A percentile compares a stretch with the other conserved stretches of the same genome.
Evolutionary conservation across 139 green algal species (phyloP).

Genomic region (Mesostigma viride): DNA sequence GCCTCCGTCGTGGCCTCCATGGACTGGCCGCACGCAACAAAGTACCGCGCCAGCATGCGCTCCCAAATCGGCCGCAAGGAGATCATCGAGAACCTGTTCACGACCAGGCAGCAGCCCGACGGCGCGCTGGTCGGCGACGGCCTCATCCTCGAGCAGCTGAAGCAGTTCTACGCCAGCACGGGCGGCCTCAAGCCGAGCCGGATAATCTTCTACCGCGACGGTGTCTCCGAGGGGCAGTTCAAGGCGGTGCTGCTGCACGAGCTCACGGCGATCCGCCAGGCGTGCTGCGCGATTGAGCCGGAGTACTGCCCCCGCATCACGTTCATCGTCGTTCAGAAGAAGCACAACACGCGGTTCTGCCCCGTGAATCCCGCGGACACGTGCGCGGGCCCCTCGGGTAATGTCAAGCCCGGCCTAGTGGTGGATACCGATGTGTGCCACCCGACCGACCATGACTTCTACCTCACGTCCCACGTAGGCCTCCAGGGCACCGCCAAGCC

Average conservation of each 20-base stretch:
- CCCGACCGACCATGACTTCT: conserved; percentile 68
- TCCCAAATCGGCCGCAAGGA: conserved; percentile 29
- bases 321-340: conserved; percentile 70
- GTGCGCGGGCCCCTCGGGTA: too few relatives aligned
- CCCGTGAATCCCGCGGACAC: too few relatives aligned
- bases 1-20: conserved; percentile 26
- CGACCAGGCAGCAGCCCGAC: not conserved
- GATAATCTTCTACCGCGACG: conserved; percentile 36
- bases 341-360: conserved; percentile 58
- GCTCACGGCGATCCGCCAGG: conserved; percentile 21
- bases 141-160: not conserved
- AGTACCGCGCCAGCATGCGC: conserved; percentile 10
- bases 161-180: not conserved
- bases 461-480: conserved; percentile 66
- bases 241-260: conserved; percentile 41
- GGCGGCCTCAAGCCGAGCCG: not conserved
- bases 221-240: conserved; percentile 77
- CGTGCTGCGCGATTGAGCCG: conserved; percentile 26
- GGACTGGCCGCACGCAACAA: conserved; percentile 21
- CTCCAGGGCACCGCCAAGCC: conserved; percentile 44
- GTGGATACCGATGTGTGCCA: conserved; percentile 30
- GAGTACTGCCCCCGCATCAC: conserved; percentile 56
- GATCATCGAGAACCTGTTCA: conserved; percentile 44
- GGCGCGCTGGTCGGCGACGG: not conserved
- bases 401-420: too few relatives aligned